Percentiles rank a stretch among this genome's conserved stretches.
Conservation (phyloP, 441 rosid genomes). For the Syzygium syzygioides region DNA sequence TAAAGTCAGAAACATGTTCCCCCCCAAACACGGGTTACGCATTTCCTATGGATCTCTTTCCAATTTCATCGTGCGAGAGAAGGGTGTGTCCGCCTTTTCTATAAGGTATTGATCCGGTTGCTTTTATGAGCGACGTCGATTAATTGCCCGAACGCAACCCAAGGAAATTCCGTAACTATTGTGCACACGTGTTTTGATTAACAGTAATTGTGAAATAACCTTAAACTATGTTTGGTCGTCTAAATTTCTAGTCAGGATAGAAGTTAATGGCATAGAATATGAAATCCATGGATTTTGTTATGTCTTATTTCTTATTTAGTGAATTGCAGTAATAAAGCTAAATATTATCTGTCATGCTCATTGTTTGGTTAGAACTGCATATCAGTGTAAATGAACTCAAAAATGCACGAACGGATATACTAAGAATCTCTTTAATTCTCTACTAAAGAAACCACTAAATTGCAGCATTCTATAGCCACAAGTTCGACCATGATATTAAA, state of each 20-base stretch:
- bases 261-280: background rate
- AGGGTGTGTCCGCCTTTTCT: background rate
- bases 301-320: background rate
- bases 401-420: background rate
- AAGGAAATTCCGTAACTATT: background rate
- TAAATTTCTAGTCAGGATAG: background rate
- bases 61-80: background rate
- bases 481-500: background rate
- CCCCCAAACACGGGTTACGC: background rate
- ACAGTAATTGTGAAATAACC: background rate
- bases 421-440: background rate
- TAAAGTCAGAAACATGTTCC: background rate
- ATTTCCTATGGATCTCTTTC: background rate
- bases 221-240: rapidly evolving
- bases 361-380: background rate
- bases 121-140: too few species aligned
- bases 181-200: background rate
- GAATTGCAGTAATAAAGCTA: background rate
- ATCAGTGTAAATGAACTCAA: background rate
- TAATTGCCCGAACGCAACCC: background rate
- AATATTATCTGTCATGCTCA: background rate
- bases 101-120: background rate
- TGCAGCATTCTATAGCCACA: background rate
- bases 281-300: background rate
- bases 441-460: background rate